Conservation (phyloP, 2,329 filamentous ascomycete species). For the Penicillium sp. region DNA sequence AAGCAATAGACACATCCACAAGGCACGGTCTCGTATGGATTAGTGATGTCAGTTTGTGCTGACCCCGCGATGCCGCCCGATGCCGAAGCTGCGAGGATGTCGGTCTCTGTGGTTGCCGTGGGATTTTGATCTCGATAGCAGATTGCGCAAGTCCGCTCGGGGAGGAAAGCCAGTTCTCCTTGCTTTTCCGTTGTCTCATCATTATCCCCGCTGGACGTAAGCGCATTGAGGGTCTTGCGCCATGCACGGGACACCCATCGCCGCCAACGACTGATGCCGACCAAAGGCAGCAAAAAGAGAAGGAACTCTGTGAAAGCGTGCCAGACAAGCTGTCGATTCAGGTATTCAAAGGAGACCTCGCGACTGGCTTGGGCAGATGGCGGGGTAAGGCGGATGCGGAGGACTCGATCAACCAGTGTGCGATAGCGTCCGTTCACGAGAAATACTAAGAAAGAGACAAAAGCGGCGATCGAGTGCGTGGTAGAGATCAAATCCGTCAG, state of each 20-base stretch:
- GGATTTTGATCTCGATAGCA: conserved; percentile 94
- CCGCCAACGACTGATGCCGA: conserved; percentile 89
- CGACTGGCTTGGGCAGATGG: conserved; percentile 80
- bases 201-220: conserved; percentile 50
- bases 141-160: conserved; percentile 91
- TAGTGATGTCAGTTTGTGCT: conserved; percentile 88
- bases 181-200: conserved; percentile 51
- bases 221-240: conserved; percentile 70
- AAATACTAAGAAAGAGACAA: conserved; percentile 85
- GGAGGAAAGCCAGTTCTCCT: conserved; percentile 80
- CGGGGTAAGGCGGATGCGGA: conserved; percentile 80
- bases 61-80: conserved; percentile 77
- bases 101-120: conserved; percentile 65
- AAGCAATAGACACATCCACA: conserved; percentile 96
- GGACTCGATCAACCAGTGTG: conserved; percentile 79
- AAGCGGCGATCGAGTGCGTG: conserved; percentile 74
- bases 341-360: conserved; percentile 94
- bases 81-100: conserved; percentile 66
- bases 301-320: conserved; percentile 99
- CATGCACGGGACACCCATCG: conserved; percentile 84
- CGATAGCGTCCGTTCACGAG: conserved; percentile 86
- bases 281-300: conserved; percentile 94
- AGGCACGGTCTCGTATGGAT: conserved; percentile 86
- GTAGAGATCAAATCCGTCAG: conserved; percentile 68
- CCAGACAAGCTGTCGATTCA: conserved; percentile 97